These are phyloP conservation scores for Meyerozyma athensensis DNA, from an alignment of 1,139 yeast genomes.

Conservation along the genomic window DNA sequence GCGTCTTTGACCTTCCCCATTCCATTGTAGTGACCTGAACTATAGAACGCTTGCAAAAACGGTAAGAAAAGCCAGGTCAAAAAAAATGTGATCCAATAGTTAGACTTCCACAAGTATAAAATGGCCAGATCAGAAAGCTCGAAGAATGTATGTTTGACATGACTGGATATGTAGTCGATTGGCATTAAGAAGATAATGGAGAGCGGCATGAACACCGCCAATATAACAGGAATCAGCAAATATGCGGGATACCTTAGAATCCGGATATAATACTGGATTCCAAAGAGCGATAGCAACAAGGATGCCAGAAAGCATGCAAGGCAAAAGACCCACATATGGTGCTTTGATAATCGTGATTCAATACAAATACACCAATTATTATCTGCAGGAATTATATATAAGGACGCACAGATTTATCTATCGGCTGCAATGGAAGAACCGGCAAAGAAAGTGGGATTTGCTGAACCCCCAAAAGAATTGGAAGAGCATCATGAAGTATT, in stretches of 20 bases:
- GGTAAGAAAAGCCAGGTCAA: conserved; percentile 76
- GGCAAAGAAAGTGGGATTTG: conserved; percentile 38
- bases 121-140: conserved; percentile 40
- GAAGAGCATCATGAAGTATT: conserved; percentile 29
- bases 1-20: conserved; percentile 51
- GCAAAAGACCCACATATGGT: conserved; percentile 28
- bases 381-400: neutral
- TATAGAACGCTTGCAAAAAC: conserved; percentile 63
- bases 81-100: conserved; percentile 76
- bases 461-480: conserved; percentile 36
- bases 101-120: conserved; percentile 60
- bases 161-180: conserved; percentile 36
- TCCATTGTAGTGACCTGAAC: conserved; percentile 60
- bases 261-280: conserved; percentile 35
- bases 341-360: neutral
- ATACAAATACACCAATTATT: neutral
- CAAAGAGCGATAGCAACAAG: conserved; percentile 27
- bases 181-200: conserved; percentile 40
- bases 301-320: conserved; percentile 25
- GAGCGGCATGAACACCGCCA: conserved; percentile 42
- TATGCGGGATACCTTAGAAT: conserved; percentile 33
- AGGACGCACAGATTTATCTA: no score
- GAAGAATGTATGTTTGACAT: conserved; percentile 22
- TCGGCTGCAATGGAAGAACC: neutral
- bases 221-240: conserved; percentile 28